Conservation (phyloP, 192 early-diverging fungal genomes). For the Martensiomyces pterosporus region DNA sequence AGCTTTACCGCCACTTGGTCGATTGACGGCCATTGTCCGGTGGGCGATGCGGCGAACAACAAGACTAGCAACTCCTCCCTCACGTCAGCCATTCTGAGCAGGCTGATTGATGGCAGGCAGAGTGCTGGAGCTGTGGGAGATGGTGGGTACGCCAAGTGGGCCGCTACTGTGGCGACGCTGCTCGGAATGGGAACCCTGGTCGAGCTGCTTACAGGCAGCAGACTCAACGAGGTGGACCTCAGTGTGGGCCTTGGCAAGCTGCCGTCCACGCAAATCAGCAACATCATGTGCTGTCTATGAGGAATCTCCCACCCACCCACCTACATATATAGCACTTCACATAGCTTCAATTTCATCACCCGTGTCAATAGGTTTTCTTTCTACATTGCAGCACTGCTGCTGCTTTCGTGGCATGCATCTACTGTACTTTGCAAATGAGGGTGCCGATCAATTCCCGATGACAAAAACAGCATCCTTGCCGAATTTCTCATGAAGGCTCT, state of each 20-base stretch:
- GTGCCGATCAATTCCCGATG: slow-evolving; percentile 17
- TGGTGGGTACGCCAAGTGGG: too few species aligned
- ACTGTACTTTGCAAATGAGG: too few species aligned
- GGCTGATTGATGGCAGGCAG: too few species aligned
- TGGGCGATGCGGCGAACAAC: background rate
- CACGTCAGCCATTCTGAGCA: too few species aligned
- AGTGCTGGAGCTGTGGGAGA: too few species aligned
- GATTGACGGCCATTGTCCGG: background rate
- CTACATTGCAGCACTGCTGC: too few species aligned
- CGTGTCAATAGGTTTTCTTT: too few species aligned
- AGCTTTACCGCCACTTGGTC: background rate
- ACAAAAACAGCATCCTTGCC: slow-evolving; percentile 2
- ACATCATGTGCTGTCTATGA: background rate
- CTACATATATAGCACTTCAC: too few species aligned
- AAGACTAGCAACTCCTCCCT: too few species aligned
- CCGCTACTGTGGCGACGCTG: background rate
- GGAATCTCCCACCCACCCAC: too few species aligned
- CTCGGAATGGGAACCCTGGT: background rate
- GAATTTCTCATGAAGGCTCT: slow-evolving; percentile 4
- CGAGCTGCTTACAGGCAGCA: background rate
- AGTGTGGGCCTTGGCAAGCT: background rate
- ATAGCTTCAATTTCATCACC: too few species aligned
- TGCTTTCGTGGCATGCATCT: too few species aligned
- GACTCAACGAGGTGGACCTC: background rate
- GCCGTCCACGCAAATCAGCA: background rate